Evolutionary conservation across 805 yeast genomes (phyloP), one percentile per base, ranked within the genome.

Genomic region (Starmerella khaoyaiensis): DNA sequence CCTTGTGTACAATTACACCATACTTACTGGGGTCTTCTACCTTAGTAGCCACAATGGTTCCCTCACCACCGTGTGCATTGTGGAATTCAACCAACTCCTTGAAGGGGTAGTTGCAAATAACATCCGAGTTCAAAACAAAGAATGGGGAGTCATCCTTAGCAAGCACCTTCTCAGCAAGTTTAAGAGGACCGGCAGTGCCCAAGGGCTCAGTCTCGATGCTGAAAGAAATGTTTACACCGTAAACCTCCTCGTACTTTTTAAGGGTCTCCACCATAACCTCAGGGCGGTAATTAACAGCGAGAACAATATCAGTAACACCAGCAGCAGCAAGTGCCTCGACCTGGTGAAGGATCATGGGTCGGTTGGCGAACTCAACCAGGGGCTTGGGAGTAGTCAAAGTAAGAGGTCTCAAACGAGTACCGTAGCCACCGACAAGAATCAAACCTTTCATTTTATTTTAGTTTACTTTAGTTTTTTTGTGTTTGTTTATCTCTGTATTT

Each of bases 1-100:
- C 80, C 68, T 86, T 77, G 70, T 90, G 96, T 46, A 90, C 99
- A 63, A 90, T 90, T 61, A 90, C 99, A 74, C 99, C 99, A 68
- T 90, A 90, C 69, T 90, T 90, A 57, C 94, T 80, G 48, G 99
- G 99, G 69, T 90, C 99, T 62, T 90, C 98, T 51, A 90, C 99
- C 72, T 90, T 90, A 59, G 99, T 90, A 48, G 97, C 98, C 46
- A 90, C 97, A 59, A 90, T 90, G 56, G 98, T 90, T 65, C 95
- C 98, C 56, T 74, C 81, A 62, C 93, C 97, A 63, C 95, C 96
- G 68, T 87, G 97, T 45, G 79, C 76, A 61, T 71, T 67, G 74
- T 90, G 99, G 83, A 84, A 90, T 38, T 68, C 77, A 48, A 82
- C 86, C 59, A 90, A 74, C 62, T 87, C 96, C 55, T 69, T 64